phyloP scores from a whole-genome alignment of 192 early-diverging fungal species.

The Backusella westeae region DNA sequence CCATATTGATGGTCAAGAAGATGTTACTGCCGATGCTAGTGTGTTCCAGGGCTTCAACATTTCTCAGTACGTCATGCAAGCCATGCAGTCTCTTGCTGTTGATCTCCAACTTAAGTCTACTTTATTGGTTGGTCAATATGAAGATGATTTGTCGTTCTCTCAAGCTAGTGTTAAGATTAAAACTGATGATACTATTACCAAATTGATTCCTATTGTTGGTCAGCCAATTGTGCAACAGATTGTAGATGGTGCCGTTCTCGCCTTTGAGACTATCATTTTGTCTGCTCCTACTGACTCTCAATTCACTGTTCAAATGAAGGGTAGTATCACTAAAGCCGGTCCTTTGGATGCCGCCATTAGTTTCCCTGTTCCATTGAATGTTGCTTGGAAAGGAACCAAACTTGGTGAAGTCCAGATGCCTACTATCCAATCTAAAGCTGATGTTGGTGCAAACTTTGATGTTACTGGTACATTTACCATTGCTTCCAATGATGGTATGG shows the following conservation, averaged over 20 bases:
- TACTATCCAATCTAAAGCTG: conserved; percentile 37
- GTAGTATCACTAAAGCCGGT: conserved; percentile 47
- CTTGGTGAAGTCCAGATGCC: conserved; percentile 50
- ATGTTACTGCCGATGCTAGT: neutral
- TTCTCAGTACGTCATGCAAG: conserved; percentile 41
- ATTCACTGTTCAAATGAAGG: conserved; percentile 42
- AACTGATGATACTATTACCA: conserved; percentile 47
- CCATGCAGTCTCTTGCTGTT: conserved; percentile 44
- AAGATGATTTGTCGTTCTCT: conserved; percentile 35
- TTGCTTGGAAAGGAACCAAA: conserved; percentile 37
- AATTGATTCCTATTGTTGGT: conserved; percentile 51
- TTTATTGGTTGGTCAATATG: conserved; percentile 50
- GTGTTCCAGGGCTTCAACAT: conserved; percentile 48
- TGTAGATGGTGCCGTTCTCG: conserved; percentile 38
- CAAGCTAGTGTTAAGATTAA: conserved; percentile 40
- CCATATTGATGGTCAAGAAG: conserved; percentile 26
- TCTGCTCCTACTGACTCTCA: conserved; percentile 37
- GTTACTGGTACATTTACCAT: conserved; percentile 40
- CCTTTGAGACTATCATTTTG: conserved; percentile 37
- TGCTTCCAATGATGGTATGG: conserved; percentile 40
- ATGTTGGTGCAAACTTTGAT: conserved; percentile 47
- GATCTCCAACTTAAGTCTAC: conserved; percentile 44
- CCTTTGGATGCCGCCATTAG: conserved; percentile 46
- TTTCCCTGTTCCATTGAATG: conserved; percentile 41
- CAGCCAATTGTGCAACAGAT: conserved; percentile 55